Base-by-base conservation (phyloP, 2,329 filamentous ascomycete genomes). In the Aspergillus ustus region DNA sequence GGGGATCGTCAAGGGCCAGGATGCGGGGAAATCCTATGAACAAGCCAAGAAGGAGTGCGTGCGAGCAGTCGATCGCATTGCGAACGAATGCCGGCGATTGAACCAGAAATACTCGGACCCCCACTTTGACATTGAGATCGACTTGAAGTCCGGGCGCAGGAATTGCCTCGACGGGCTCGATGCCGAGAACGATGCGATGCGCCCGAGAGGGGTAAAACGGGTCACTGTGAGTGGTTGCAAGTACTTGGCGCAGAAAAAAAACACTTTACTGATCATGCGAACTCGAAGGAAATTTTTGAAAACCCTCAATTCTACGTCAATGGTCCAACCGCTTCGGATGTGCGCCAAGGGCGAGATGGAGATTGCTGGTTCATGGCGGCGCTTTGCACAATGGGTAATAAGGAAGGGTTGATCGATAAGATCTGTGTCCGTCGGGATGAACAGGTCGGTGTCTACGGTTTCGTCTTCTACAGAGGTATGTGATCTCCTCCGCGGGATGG, bases 331-430 rank as follows among this genome's bases (percentile, higher is more conserved):
- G 89, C 90, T 19, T 89, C 89, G 65, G 91, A 96, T 75, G 89
- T 96, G 20, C 85, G 89, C 34, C 92, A 95, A 74, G 92, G 92
- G 1, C 83, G 85, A 8, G 87, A 89, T 64, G 92, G 92, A 2
- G 91, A 96, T 72, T 96, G 92, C 74, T 96, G 92, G 91, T 86
- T 95, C 60, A 87, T 96, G 80, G 89, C 92, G 7, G 90, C 91
- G 1, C 77, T 96, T 46, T 91, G 89, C 63, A 92, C 91, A 0
- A 83, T 96, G 63, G 89, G 87, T 67, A 92, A 91, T 71, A 91
- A 91, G 75, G 78, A 85, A 20, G 87, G 85, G 0, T 75, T 93
- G 63, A 91, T 95, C 57, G 87, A 93, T 73, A 84, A 81, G 57
- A 81, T 93, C 8, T 95, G 91, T 66, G 89, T 95, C 52, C 88